These are phyloP conservation scores for Daedalea quercina DNA, from an alignment of 768 basidiomycete species.

Conservation along the genomic window DNA sequence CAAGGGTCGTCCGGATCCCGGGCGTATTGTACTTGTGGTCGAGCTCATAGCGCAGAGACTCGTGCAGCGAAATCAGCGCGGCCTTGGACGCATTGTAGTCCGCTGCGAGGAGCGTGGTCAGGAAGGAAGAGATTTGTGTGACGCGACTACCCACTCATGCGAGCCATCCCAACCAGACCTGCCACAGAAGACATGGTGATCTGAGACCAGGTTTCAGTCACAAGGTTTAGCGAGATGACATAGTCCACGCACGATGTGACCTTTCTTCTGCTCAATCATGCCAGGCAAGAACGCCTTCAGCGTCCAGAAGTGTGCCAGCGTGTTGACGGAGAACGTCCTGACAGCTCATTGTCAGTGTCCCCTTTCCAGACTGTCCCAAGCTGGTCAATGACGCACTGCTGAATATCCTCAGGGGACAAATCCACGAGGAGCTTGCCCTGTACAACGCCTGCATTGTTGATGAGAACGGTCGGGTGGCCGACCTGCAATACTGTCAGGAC, in stretches of 20 bases:
- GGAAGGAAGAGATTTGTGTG: background rate
- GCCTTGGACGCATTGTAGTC: constrained; percentile 94
- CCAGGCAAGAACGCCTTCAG: constrained; percentile 89
- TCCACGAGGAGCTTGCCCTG: constrained; percentile 86
- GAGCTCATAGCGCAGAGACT: constrained; percentile 83
- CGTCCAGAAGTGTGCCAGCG: constrained; percentile 85
- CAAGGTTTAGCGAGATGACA: background rate
- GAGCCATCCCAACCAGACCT: constrained; percentile 64
- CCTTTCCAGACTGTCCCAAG: background rate
- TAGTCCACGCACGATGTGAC: constrained; percentile 70
- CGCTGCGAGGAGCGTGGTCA: constrained; percentile 33
- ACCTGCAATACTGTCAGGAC: constrained; percentile 41
- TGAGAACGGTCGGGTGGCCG: constrained; percentile 80
- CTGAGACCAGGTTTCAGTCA: constrained; percentile 28
- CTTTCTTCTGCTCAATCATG: constrained; percentile 69
- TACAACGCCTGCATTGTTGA: constrained; percentile 95
- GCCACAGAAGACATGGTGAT: constrained; percentile 74
- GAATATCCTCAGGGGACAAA: constrained; percentile 66
- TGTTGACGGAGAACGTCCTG: constrained; percentile 89
- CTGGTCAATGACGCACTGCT: constrained; percentile 46
- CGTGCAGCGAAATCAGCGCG: constrained; percentile 74
- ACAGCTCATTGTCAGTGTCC: background rate
- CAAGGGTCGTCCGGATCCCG: constrained; percentile 78
- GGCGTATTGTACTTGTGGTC: constrained; percentile 74
- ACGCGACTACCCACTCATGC: constrained; percentile 53